Conservation (phyloP, 495 filamentous ascomycete species). For the Xylaria curta region DNA sequence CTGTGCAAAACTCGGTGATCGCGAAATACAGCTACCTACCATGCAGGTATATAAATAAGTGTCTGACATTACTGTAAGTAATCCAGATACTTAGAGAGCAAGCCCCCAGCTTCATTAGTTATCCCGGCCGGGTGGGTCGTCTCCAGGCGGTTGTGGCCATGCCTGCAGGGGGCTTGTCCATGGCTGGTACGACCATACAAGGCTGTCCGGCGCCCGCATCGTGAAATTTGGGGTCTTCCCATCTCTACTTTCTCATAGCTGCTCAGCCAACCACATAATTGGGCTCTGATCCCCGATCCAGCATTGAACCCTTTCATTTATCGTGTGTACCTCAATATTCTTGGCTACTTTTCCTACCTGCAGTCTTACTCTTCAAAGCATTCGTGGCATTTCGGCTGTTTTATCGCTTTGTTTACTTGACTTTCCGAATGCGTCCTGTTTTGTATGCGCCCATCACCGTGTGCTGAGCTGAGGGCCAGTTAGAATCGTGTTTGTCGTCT, state of each 20-base stretch:
- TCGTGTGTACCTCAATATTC: not conserved
- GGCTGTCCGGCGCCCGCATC: not conserved
- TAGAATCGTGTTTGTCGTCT: not conserved
- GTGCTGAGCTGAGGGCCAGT: not conserved
- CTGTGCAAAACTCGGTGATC: not conserved
- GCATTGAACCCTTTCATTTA: slow-evolving; percentile 9
- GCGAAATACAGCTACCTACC: not conserved
- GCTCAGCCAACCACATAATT: not conserved
- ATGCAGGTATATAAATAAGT: too few relatives aligned
- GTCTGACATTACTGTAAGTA: not conserved
- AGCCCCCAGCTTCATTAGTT: not conserved
- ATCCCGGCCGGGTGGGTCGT: too few relatives aligned
- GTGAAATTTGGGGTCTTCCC: slow-evolving; percentile 14
- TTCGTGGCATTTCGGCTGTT: slow-evolving; percentile 2
- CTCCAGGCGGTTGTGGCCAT: too few relatives aligned
- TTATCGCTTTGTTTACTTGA: slow-evolving; percentile 15
- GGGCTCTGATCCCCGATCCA: slow-evolving; percentile 6
- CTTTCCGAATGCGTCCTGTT: slow-evolving; percentile 6
- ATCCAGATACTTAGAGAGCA: too few relatives aligned
- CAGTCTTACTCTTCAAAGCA: slow-evolving; percentile 18
- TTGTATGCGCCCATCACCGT: not conserved
- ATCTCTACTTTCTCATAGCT: slow-evolving; percentile 15
- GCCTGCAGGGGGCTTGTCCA: not conserved
- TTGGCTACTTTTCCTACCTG: not conserved
- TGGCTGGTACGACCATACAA: slow-evolving; percentile 8